Evolutionary conservation across 345 rosid species (phyloP).

Genomic region (Nasturtium officinale): DNA sequence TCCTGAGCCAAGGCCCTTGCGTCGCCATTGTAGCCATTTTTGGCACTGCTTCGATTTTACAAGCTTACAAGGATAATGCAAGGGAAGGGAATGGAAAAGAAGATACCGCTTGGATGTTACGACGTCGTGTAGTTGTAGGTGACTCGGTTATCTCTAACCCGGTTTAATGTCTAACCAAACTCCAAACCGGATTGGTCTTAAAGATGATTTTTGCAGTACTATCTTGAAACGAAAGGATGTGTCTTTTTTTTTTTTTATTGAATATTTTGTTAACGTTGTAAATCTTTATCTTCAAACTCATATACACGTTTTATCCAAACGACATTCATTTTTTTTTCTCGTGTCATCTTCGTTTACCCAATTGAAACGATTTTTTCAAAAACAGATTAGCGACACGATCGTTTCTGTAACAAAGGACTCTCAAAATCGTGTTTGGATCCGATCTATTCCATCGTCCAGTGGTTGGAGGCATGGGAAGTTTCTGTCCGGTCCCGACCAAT

Average conservation of each 20-base stretch:
- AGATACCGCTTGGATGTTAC: neutral
- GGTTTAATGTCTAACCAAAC: neutral
- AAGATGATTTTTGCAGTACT: neutral
- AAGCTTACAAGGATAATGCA: neutral
- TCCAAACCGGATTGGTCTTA: neutral
- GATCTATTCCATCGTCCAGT: slow-evolving; percentile 78
- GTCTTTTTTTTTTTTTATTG: too few relatives aligned
- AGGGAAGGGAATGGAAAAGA: neutral
- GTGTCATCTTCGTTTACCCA: slow-evolving; percentile 65
- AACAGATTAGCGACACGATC: slow-evolving; percentile 66
- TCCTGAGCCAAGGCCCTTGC: slow-evolving; percentile 10
- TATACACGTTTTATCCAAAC: neutral
- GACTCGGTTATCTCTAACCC: slow-evolving; percentile 1
- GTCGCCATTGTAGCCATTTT: slow-evolving; percentile 21
- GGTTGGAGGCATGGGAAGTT: slow-evolving; percentile 75
- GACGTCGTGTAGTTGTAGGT: neutral
- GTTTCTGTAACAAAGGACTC: slow-evolving; percentile 74
- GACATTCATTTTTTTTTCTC: neutral
- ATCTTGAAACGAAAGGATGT: neutral
- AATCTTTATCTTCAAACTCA: neutral
- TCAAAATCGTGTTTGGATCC: slow-evolving; percentile 78
- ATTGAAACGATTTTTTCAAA: slow-evolving; percentile 71
- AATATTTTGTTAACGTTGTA: neutral
- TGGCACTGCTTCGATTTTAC: neutral
- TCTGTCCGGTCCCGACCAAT: slow-evolving; percentile 51